A percentile compares a stretch with the other conserved stretches of the same genome.
Conservation (phyloP, 139 green algal species). For the Protoeuglena noctilucae region DNA sequence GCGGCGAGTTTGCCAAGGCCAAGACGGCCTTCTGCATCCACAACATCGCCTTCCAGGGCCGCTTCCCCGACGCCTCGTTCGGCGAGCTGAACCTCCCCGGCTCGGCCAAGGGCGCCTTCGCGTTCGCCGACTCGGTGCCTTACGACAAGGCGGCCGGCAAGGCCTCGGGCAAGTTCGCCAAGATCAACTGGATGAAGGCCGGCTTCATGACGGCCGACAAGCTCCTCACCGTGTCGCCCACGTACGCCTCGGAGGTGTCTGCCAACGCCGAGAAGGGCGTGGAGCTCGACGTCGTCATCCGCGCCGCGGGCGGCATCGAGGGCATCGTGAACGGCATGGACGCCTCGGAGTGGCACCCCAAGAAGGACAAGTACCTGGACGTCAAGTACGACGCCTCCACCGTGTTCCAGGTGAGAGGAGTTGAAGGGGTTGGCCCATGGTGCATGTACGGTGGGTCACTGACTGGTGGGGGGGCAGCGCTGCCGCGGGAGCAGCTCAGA, state of each 20-base stretch:
- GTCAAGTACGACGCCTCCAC: conserved; percentile 78
- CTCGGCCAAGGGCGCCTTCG: conserved; percentile 32
- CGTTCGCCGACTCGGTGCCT: conserved; percentile 69
- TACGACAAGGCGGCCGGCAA: conserved; percentile 30
- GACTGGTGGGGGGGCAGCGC: too few species aligned
- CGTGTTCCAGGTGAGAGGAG: conserved; percentile 23
- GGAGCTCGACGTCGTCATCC: conserved; percentile 63
- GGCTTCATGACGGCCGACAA: conserved; percentile 78
- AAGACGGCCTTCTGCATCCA: conserved; percentile 76
- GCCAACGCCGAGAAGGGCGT: conserved; percentile 58
- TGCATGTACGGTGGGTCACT: too few species aligned
- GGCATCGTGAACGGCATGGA: conserved; percentile 99
- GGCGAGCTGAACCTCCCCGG: conserved; percentile 53
- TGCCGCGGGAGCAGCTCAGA: too few species aligned
- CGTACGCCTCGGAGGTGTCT: conserved; percentile 87
- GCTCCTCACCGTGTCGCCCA: conserved; percentile 86
- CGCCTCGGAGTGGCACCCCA: conserved; percentile 80
- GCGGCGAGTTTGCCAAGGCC: conserved; percentile 56
- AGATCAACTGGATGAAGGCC: conserved; percentile 90
- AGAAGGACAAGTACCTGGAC: conserved; percentile 85
- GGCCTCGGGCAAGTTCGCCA: conserved; percentile 35
- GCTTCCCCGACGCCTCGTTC: conserved; percentile 73
- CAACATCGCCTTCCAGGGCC: conserved; percentile 93
- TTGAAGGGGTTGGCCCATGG: too few species aligned
- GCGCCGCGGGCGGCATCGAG: conserved; percentile 43